Evolutionary conservation across 1,284 basidiomycete species (phyloP).

Genomic region (Stygiomarasmius scandens): DNA sequence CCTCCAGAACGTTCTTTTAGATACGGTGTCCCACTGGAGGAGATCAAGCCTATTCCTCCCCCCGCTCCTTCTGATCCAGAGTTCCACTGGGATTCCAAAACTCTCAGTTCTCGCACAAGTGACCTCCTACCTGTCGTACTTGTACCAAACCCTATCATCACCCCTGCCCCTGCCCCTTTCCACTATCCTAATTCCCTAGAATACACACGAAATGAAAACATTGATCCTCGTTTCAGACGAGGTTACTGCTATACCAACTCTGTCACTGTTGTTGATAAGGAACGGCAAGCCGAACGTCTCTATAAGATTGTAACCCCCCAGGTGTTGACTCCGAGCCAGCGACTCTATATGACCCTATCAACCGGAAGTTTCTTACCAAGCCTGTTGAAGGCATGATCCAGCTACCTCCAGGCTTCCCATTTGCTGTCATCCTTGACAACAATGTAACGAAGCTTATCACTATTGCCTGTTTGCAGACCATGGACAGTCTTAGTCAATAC

Average conservation of each 20-base stretch:
- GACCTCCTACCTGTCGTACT: too few species aligned
- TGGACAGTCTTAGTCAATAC: neutral
- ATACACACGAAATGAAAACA: too few species aligned
- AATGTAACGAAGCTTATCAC: neutral
- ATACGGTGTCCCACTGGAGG: too few species aligned
- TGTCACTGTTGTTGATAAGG: neutral
- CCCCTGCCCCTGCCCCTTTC: too few species aligned
- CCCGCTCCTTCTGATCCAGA: too few species aligned
- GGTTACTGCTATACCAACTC: conserved; percentile 2
- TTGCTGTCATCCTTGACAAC: neutral
- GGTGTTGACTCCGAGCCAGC: neutral
- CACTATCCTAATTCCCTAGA: too few species aligned
- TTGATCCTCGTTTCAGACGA: neutral
- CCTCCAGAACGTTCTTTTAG: too few species aligned
- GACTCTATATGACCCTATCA: neutral
- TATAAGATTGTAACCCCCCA: neutral
- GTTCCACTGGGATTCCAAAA: too few species aligned
- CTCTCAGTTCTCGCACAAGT: too few species aligned
- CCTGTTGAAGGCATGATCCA: conserved; percentile 9
- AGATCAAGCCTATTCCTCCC: too few species aligned
- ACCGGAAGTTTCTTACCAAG: neutral
- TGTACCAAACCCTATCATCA: too few species aligned
- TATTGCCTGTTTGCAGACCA: conserved; percentile 2
- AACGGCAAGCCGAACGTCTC: neutral
- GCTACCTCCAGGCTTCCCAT: conserved; percentile 2